A percentile compares a stretch with the other conserved stretches of the same genome.
Evolutionary conservation across 1,139 yeast species (phyloP).

Genomic region (Blastobotrys buckinghamii): DNA sequence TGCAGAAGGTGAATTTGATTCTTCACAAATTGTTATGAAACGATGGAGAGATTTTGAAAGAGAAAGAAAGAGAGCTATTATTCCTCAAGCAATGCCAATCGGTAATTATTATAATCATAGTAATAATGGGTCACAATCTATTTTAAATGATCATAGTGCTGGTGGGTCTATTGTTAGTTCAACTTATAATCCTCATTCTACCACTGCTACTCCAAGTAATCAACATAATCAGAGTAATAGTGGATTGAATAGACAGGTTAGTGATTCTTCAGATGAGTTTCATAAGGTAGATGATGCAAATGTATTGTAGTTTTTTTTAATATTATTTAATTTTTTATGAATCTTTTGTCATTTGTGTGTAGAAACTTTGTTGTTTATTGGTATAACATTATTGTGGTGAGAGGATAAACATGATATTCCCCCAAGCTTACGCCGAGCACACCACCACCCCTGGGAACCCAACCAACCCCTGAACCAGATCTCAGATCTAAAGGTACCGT

Average conservation of each 20-base stretch:
- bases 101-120: neutral
- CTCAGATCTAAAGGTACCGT: no score
- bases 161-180: slow-evolving; percentile 11
- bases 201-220: neutral
- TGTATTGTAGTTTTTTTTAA: neutral
- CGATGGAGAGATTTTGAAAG: slow-evolving; percentile 93
- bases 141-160: slow-evolving; percentile 11
- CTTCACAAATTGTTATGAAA: slow-evolving; percentile 80
- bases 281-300: slow-evolving; percentile 5
- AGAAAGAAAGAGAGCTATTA: slow-evolving; percentile 34
- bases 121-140: neutral
- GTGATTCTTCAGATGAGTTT: slow-evolving; percentile 7
- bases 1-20: slow-evolving; percentile 78
- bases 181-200: neutral
- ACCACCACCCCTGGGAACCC: no score
- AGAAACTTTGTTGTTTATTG: no score
- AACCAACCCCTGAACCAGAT: no score
- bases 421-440: no score
- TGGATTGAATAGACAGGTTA: neutral
- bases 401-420: no score
- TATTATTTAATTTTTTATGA: neutral
- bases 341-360: no score
- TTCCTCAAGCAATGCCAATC: slow-evolving; percentile 13
- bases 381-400: no score
- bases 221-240: neutral